phyloP scores from a whole-genome alignment of 2,329 filamentous ascomycete genomes.

The Sporothrix brunneoviolacea region DNA sequence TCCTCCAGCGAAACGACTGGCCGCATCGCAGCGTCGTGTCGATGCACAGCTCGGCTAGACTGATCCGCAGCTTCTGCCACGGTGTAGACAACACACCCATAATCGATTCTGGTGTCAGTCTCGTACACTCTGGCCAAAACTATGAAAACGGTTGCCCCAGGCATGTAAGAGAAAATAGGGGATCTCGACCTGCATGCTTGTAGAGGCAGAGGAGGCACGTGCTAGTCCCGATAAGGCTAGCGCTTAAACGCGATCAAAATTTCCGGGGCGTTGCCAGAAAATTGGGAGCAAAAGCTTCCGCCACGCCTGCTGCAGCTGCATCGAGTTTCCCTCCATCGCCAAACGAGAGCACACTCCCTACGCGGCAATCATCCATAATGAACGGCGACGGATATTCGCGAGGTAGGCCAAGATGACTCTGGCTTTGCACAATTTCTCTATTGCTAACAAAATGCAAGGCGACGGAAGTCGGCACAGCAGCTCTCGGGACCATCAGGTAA shows the following conservation, averaged over 20 bases:
- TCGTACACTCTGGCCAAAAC: too few relatives aligned
- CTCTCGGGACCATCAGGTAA: conserved; percentile 49
- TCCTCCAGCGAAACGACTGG: conserved; percentile 94
- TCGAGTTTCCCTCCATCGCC: neutral
- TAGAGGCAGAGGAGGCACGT: too few relatives aligned
- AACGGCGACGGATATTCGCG: conserved; percentile 16
- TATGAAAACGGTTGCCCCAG: neutral
- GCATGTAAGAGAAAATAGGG: neutral
- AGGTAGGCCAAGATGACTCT: conserved; percentile 7
- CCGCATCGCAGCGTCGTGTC: conserved; percentile 92
- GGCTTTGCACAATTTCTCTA: too few relatives aligned
- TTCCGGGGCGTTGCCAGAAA: conserved; percentile 9
- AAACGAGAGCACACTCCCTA: neutral
- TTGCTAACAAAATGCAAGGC: conserved; percentile 17
- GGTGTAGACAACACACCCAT: conserved; percentile 31
- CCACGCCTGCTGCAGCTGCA: neutral
- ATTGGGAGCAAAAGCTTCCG: conserved; percentile 12
- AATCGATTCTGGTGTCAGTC: neutral
- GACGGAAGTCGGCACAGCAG: conserved; percentile 45
- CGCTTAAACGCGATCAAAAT: conserved; percentile 23
- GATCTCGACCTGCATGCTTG: neutral
- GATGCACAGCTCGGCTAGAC: conserved; percentile 79
- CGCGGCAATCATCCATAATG: conserved; percentile 13
- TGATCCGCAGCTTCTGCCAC: conserved; percentile 83
- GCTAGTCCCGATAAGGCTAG: conserved; percentile 32